Percentiles rank a stretch among this genome's conserved stretches.
Evolutionary conservation across 2,329 filamentous ascomycete species (phyloP).

Genomic region (Endocalyx cinctus): DNA sequence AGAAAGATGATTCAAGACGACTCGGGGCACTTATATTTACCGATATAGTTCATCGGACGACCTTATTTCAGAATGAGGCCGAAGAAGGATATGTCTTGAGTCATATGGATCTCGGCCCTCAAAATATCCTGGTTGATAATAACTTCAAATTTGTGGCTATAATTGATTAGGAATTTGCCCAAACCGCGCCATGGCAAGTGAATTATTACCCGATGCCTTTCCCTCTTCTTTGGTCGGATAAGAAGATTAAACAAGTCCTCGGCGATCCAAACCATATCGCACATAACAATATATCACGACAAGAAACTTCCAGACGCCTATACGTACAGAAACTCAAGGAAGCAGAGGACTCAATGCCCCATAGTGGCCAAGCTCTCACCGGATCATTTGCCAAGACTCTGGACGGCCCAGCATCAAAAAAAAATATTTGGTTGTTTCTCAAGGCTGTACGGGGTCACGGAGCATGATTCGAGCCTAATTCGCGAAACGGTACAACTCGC

Average conservation of each 20-base stretch:
- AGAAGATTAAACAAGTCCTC: slow-evolving; percentile 11
- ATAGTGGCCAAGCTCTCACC: slow-evolving; percentile 1
- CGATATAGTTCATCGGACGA: slow-evolving; percentile 18
- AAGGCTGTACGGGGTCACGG: too few relatives aligned
- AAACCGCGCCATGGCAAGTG: slow-evolving; percentile 24
- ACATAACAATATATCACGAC: slow-evolving; percentile 11
- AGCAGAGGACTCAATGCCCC: slow-evolving; percentile 8
- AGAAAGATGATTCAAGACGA: too few relatives aligned
- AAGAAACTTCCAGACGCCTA: slow-evolving; percentile 9
- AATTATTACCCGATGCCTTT: slow-evolving; percentile 28
- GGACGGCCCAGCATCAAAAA: too few relatives aligned
- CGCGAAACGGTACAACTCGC: too few relatives aligned
- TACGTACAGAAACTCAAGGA: slow-evolving; percentile 12
- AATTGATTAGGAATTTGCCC: slow-evolving; percentile 30
- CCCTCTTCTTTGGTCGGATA: slow-evolving; percentile 14
- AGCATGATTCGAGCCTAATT: too few relatives aligned
- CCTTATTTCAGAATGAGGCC: slow-evolving; percentile 13
- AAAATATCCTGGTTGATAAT: slow-evolving; percentile 29
- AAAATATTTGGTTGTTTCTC: too few relatives aligned
- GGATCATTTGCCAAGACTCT: slow-evolving; percentile 10
- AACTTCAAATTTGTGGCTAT: slow-evolving; percentile 25
- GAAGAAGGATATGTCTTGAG: slow-evolving; percentile 18
- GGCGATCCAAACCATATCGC: slow-evolving; percentile 12
- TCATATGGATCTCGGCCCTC: slow-evolving; percentile 29
- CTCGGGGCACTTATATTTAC: slow-evolving; percentile 17